Evolutionary conservation across 1,139 yeast genomes (phyloP).

Genomic region (Eremothecium gossypii): DNA sequence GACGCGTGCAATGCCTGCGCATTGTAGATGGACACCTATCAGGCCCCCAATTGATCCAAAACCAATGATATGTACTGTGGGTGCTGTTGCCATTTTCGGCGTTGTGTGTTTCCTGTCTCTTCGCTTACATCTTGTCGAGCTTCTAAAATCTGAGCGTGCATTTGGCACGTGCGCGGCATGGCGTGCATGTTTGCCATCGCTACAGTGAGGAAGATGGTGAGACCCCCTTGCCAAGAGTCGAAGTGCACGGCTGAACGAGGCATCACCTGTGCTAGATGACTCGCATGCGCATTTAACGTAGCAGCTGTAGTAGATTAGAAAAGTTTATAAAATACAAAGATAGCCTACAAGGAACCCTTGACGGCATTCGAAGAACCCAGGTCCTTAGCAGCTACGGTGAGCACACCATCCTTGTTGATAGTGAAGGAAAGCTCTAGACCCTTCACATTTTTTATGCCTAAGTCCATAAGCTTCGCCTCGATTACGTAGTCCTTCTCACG

Average conservation of each 20-base stretch:
- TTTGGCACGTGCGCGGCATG: not conserved
- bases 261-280: no score
- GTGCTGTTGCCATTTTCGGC: slow-evolving; percentile 7
- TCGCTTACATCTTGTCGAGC: not conserved
- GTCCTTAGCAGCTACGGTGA: slow-evolving; percentile 79
- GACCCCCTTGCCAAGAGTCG: no score
- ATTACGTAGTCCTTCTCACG: slow-evolving; percentile 68
- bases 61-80: slow-evolving; percentile 25
- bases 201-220: no score
- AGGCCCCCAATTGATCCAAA: slow-evolving; percentile 30
- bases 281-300: no score
- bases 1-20: slow-evolving; percentile 12
- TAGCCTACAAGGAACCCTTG: slow-evolving; percentile 27
- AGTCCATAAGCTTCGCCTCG: slow-evolving; percentile 68
- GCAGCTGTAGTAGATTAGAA: no score
- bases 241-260: no score
- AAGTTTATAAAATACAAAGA: no score
- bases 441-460: slow-evolving; percentile 66
- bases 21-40: slow-evolving; percentile 23
- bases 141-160: not conserved
- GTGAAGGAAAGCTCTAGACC: slow-evolving; percentile 77
- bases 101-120: not conserved
- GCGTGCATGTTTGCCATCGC: no score
- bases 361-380: slow-evolving; percentile 48
- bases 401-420: slow-evolving; percentile 74